Evolutionary conservation across 345 rosid genomes (phyloP).

Genomic region (Citrus sinensis): DVS_A1.0 CM039164.1:25553001-25553500

Average conservation of each 20-base stretch:
- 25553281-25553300: too few species aligned
- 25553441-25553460: conserved; percentile 47
- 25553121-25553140: background rate
- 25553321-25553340: background rate
- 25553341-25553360: background rate
- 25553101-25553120: background rate
- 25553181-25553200: background rate
- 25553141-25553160: background rate
- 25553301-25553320: background rate
- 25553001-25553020: too few species aligned
- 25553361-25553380: background rate
- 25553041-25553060: background rate
- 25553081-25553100: background rate
- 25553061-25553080: background rate
- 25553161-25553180: background rate
- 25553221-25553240: background rate
- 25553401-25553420: conserved; percentile 23
- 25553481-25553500: conserved; percentile 1
- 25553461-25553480: conserved; percentile 25
- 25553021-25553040: too few species aligned
- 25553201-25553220: background rate
- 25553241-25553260: background rate
- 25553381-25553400: conserved; percentile 35
- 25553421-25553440: conserved; percentile 16
- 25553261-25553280: background rate